Evolutionary conservation across 2,329 filamentous ascomycete genomes (phyloP), one percentile per base, ranked within the genome.

Genomic region (Remersonia thermophila): DNA sequence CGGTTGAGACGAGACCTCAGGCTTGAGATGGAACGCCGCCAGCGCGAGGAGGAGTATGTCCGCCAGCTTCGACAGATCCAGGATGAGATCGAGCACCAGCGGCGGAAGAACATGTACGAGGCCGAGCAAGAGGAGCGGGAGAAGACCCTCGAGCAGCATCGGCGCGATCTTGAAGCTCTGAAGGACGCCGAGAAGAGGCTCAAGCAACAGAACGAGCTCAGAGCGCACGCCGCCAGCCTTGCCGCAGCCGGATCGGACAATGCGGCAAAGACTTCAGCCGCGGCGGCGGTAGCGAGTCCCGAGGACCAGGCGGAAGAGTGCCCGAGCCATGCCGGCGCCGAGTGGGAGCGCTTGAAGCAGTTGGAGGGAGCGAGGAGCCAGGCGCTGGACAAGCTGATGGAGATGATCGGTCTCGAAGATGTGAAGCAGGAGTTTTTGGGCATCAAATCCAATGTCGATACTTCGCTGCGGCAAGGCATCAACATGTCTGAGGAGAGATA

Each of bases 351-450:
- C 1, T 64, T 77, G 45, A 84, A 84, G 49, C 33, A 56, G 2
- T 49, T 54, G 1, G 66, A 77, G 23, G 61, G 61, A 1, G 65
- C 67, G 0, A 46, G 48, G 1, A 82, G 73, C 42, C 47, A 54
- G 0, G 60, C 67, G 0, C 47, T 86, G 0, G 79, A 86, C 40
- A 50, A 60, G 0, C 49, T 87, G 7, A 84, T 86, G 74, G 55
- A 52, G 0, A 77, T 86, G 72, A 73, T 80, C 30, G 81, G 82
- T 0, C 60, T 87, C 0, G 80, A 85, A 45, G 58, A 67, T 0
- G 76, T 86, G 28, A 87, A 87, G 43, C 48, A 62, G 2, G 53
- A 73, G 10, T 72, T 86, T 16, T 55, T 87, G 0, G 47, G 50
- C 0, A 73, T 82, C 50, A 84, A 84, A 45, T 56, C 60, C 0